These are phyloP conservation scores for Salicornia ramosissima DNA, from an alignment of 148 eudicot species.

Conservation along the genomic window DNA sequence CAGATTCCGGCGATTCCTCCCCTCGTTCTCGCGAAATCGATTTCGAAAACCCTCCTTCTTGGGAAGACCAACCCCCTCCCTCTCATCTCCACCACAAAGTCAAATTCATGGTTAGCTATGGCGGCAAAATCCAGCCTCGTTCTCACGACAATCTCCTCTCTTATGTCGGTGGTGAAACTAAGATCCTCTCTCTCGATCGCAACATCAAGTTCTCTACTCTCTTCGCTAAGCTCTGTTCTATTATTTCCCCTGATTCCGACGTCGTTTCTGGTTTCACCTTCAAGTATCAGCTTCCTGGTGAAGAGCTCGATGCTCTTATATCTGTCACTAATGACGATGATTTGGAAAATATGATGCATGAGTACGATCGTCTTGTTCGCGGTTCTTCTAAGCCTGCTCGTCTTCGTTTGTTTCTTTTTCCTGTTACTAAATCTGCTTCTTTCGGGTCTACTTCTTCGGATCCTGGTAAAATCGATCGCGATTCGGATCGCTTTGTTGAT, in stretches of 20 bases:
- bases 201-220: constrained; percentile 37
- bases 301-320: constrained; percentile 77
- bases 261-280: constrained; percentile 26
- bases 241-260: constrained; percentile 22
- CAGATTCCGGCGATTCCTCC: constrained; percentile 77
- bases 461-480: constrained; percentile 34
- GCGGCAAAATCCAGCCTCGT: constrained; percentile 76
- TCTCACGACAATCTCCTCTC: constrained; percentile 67
- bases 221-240: constrained; percentile 30
- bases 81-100: constrained; percentile 39
- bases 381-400: constrained; percentile 60
- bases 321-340: constrained; percentile 90
- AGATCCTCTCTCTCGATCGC: constrained; percentile 66
- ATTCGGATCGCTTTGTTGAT: constrained; percentile 46
- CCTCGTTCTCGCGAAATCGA: constrained; percentile 80
- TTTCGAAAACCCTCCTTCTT: constrained; percentile 52
- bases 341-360: constrained; percentile 86
- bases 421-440: constrained; percentile 8
- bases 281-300: constrained; percentile 87
- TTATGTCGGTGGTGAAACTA: constrained; percentile 82
- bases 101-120: constrained; percentile 78
- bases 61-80: constrained; percentile 34
- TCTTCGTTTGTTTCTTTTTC: constrained; percentile 56
- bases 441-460: constrained; percentile 36
- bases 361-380: constrained; percentile 65